These are phyloP conservation scores for Blastobotrys arbuscula DNA, from an alignment of 1,139 yeast genomes.

Conservation along the genomic window DNA sequence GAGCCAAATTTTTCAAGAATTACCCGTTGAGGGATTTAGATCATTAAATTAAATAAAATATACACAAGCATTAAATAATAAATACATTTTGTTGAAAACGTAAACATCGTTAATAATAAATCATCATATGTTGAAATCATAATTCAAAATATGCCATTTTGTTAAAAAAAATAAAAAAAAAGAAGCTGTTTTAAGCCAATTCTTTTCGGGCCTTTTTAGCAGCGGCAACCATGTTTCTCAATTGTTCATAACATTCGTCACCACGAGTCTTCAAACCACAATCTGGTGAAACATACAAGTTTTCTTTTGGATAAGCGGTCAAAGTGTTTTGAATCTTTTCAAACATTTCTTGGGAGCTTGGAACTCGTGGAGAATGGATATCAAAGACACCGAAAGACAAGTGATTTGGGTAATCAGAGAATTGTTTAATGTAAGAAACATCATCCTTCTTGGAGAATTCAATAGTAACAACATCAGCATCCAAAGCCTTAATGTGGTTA, in stretches of 20 bases:
- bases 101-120: constrained; percentile 4
- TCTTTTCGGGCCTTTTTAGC: constrained; percentile 50
- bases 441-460: constrained; percentile 99
- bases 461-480: constrained; percentile 98
- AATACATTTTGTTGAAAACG: constrained; percentile 10
- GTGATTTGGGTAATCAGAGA: constrained; percentile 98
- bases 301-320: constrained; percentile 94
- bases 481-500: constrained; percentile 98
- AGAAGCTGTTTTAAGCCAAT: constrained; percentile 5
- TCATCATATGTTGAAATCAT: constrained; percentile 9
- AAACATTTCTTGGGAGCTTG: constrained; percentile 93
- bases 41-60: constrained; percentile 1
- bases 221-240: constrained; percentile 98
- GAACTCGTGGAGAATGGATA: constrained; percentile 99
- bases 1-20: background rate
- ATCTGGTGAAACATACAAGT: constrained; percentile 99
- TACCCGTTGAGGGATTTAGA: constrained; percentile 7
- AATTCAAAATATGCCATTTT: background rate
- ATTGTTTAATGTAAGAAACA: constrained; percentile 95
- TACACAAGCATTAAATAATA: constrained; percentile 2
- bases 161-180: background rate
- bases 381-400: constrained; percentile 98
- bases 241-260: constrained; percentile 72
- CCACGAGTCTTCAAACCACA: constrained; percentile 99
- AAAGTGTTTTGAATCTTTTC: constrained; percentile 89